Conservation (phyloP, 2,329 filamentous ascomycete species). For the Huntiella moniliformis region DNA sequence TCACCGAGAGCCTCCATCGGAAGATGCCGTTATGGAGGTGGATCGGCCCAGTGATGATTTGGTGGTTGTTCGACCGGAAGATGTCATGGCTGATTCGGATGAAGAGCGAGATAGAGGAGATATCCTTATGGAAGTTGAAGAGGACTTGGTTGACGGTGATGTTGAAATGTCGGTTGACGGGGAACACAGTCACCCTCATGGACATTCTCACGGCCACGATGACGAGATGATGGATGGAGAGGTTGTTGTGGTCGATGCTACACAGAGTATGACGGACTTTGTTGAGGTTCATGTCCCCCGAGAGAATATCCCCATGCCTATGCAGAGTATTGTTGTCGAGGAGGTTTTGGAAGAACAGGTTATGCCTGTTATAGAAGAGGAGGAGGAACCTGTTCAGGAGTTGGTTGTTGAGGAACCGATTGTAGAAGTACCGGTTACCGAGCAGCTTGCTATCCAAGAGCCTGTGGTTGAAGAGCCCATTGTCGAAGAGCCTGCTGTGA, state of each 20-base stretch:
- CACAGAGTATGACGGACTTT: not conserved
- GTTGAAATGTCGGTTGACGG: conserved; percentile 6
- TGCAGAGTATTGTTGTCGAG: not conserved
- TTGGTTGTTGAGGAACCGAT: not conserved
- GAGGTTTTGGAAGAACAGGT: not conserved
- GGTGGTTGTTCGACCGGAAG: conserved; percentile 1
- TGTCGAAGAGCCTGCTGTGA: not conserved
- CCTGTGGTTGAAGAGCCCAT: not conserved
- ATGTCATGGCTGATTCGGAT: conserved; percentile 10
- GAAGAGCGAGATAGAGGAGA: conserved; percentile 1
- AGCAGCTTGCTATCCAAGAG: not conserved
- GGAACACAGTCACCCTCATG: not conserved
- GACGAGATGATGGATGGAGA: no score
- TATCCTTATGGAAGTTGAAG: conserved; percentile 4
- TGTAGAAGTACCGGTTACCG: not conserved
- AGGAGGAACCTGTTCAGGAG: no score
- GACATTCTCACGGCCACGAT: no score
- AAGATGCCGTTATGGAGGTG: not conserved
- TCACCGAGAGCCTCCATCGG: conserved; percentile 5
- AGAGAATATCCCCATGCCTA: not conserved
- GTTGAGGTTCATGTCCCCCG: not conserved
- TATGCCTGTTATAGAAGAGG: no score
- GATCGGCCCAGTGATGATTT: not conserved
- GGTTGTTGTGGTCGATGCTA: not conserved
- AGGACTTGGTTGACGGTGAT: conserved; percentile 2